These are phyloP conservation scores for Bacterosira constricta DNA, from an alignment of 108 stramenopile genomes.

Conservation along the genomic window DNA sequence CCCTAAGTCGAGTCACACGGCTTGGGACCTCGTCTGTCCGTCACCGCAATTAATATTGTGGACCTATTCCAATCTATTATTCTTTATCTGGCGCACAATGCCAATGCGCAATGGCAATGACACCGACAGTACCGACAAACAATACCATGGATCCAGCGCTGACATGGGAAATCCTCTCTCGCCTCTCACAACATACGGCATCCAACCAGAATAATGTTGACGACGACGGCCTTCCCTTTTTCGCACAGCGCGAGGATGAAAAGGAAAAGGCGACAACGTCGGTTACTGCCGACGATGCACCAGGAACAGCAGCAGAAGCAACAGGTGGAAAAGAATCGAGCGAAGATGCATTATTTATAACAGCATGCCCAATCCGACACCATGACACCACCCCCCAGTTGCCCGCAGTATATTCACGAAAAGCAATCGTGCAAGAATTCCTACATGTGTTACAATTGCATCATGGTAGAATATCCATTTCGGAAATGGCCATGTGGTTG, in stretches of 20 bases:
- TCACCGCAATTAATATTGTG: too few species aligned
- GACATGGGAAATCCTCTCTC: conserved; percentile 26
- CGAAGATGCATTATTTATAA: too few species aligned
- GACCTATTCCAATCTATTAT: too few species aligned
- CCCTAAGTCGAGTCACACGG: too few species aligned
- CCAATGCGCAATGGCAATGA: too few species aligned
- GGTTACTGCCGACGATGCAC: background rate
- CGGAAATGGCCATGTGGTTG: conserved; percentile 21
- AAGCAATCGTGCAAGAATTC: background rate
- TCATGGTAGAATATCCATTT: background rate
- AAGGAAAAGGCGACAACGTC: background rate
- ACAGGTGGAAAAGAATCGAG: too few species aligned
- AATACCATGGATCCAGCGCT: background rate
- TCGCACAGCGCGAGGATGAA: conserved; percentile 1
- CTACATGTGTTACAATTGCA: background rate
- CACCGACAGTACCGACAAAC: too few species aligned
- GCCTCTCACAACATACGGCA: background rate
- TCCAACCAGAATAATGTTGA: background rate
- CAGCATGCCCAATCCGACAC: too few species aligned
- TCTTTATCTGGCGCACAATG: too few species aligned
- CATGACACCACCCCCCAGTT: too few species aligned
- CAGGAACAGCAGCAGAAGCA: too few species aligned
- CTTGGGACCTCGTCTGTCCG: too few species aligned
- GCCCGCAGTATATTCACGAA: background rate
- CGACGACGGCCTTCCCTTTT: conserved; percentile 2